Conservation (phyloP, 2,329 filamentous ascomycete genomes). For the Fusarium anguioides region DNA sequence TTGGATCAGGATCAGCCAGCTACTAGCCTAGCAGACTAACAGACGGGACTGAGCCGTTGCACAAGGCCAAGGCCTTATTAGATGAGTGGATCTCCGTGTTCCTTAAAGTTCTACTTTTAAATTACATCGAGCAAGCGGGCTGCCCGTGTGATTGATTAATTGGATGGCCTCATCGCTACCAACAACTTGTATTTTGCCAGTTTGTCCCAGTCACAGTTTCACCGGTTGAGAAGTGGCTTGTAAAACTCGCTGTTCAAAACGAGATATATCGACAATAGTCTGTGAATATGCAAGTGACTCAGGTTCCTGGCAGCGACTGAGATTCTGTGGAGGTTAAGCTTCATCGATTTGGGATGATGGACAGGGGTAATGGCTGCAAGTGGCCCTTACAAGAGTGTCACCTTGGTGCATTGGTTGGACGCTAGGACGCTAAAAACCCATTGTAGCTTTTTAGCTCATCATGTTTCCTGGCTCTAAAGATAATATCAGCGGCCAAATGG, state of each 20-base stretch:
- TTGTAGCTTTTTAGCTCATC: conserved; percentile 18
- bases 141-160: conserved; percentile 36
- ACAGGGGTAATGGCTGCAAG: conserved; percentile 31
- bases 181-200: conserved; percentile 5
- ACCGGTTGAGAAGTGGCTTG: conserved; percentile 16
- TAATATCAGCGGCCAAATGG: conserved; percentile 6
- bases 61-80: conserved; percentile 33
- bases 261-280: background rate
- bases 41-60: conserved; percentile 38
- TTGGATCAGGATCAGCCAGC: conserved; percentile 35
- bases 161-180: conserved; percentile 20
- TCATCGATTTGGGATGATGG: conserved; percentile 34
- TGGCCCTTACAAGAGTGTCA: conserved; percentile 27
- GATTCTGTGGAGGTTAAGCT: conserved; percentile 23
- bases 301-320: background rate
- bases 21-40: conserved; percentile 15
- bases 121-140: conserved; percentile 40
- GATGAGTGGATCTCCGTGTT: conserved; percentile 40
- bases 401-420: conserved; percentile 40
- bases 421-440: conserved; percentile 27
- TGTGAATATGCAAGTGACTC: conserved; percentile 8
- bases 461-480: conserved; percentile 8
- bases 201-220: conserved; percentile 6
- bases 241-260: conserved; percentile 2
- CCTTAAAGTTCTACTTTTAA: conserved; percentile 45